These are phyloP conservation scores for Allium cepa DNA, from an alignment of 106 monocot species.

Conservation along the genomic window DNA sequence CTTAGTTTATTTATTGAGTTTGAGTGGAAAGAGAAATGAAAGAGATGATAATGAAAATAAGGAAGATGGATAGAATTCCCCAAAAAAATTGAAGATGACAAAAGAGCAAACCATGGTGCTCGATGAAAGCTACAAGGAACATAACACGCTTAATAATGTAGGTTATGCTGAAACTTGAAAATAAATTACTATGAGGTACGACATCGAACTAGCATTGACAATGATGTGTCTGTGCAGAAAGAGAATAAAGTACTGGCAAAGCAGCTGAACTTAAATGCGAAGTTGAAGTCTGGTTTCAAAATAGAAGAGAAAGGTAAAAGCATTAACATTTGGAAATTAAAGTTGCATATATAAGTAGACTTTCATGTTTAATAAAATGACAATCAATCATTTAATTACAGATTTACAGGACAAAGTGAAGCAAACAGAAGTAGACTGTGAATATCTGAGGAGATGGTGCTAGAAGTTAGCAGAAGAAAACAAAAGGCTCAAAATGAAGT, in stretches of 20 bases:
- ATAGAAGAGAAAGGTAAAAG: constrained; percentile 15
- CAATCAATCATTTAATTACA: neutral
- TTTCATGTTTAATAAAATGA: too few species aligned
- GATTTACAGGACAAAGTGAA: constrained; percentile 10
- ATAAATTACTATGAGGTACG: neutral
- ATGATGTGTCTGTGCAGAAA: constrained; percentile 11
- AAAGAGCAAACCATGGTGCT: constrained; percentile 6
- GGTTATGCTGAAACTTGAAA: neutral
- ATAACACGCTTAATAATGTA: constrained; percentile 11
- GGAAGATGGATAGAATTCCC: constrained; percentile 7
- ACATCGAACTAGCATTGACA: neutral
- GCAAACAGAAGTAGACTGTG: constrained; percentile 16
- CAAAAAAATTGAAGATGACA: constrained; percentile 9
- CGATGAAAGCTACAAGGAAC: constrained; percentile 11
- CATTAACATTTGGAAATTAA: too few species aligned
- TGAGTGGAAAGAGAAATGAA: constrained; percentile 7
- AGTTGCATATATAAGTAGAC: too few species aligned
- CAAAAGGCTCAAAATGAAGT: constrained; percentile 13
- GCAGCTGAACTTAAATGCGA: constrained; percentile 20
- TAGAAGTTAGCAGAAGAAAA: constrained; percentile 11
- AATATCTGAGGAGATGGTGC: constrained; percentile 15
- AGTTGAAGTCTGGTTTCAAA: constrained; percentile 26
- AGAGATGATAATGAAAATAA: constrained; percentile 3
- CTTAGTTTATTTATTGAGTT: neutral
- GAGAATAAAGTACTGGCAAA: constrained; percentile 18